Conservation (phyloP, 225 moss, liverwort and hornwort genomes). For the Asterella californica region DNA sequence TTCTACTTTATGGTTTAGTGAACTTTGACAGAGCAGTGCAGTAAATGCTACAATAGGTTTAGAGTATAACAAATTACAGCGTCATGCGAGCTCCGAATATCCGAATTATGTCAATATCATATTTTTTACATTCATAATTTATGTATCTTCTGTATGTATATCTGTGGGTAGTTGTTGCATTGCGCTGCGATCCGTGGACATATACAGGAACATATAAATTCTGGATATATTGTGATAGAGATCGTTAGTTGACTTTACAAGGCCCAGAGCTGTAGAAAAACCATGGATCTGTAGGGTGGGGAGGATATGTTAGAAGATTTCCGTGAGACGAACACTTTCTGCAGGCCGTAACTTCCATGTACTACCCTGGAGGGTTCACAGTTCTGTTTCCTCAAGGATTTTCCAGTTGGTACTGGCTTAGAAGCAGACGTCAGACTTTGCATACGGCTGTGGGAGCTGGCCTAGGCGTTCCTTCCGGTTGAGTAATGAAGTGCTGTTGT, state of each 20-base stretch:
- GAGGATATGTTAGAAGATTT: neutral
- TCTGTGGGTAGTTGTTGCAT: no score
- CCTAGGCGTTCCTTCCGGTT: neutral
- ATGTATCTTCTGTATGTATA: neutral
- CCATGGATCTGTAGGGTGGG: neutral
- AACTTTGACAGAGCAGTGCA: neutral
- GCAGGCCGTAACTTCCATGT: neutral
- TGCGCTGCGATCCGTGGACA: no score
- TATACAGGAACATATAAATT: no score
- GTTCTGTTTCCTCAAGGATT: no score
- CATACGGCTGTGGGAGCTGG: neutral
- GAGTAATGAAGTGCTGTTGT: no score
- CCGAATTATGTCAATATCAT: neutral
- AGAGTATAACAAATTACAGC: neutral
- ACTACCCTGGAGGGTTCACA: no score
- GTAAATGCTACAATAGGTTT: neutral
- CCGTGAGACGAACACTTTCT: neutral
- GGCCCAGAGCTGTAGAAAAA: no score
- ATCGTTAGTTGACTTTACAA: no score
- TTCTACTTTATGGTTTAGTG: neutral
- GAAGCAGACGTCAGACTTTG: neutral
- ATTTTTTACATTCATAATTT: neutral
- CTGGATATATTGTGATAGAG: no score
- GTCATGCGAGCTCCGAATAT: neutral
- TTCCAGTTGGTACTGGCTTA: neutral